A percentile compares a stretch with the other conserved stretches of the same genome.
These are phyloP conservation scores for Pseudocercospora ulei DNA, from an alignment of 2,329 filamentous ascomycete species.

Conservation along the genomic window DNA sequence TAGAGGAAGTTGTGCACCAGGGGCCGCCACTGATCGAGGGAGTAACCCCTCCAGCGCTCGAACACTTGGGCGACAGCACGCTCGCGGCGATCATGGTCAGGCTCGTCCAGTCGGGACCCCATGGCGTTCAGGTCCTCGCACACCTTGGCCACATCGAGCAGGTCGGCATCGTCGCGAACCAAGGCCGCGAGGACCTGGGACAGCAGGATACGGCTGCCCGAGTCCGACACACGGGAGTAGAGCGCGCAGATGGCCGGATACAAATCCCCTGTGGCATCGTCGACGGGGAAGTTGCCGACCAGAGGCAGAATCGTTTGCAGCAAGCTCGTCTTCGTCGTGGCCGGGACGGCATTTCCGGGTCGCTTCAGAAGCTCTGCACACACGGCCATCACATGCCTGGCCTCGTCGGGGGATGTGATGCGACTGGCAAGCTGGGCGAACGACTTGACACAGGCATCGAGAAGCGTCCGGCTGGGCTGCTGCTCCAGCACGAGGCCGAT, in stretches of 20 bases:
- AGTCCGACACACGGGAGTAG: conserved; percentile 84
- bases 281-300: conserved; percentile 23
- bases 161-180: conserved; percentile 52
- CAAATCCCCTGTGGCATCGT: conserved; percentile 43
- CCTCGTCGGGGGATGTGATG: conserved; percentile 58
- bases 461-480: conserved; percentile 58
- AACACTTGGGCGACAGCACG: conserved; percentile 66
- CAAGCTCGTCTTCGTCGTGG: conserved; percentile 70
- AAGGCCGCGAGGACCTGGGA: conserved; percentile 64
- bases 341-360: conserved; percentile 71
- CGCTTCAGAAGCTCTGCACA: conserved; percentile 73
- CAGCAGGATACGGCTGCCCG: conserved; percentile 62
- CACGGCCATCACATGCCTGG: conserved; percentile 68
- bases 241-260: conserved; percentile 68
- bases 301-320: conserved; percentile 74
- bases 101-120: conserved; percentile 64
- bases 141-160: conserved; percentile 56
- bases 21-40: conserved; percentile 70
- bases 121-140: conserved; percentile 76
- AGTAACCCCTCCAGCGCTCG: conserved; percentile 53
- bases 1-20: conserved; percentile 82
- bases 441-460: conserved; percentile 68
- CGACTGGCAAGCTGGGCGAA: conserved; percentile 66
- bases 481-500: conserved; percentile 48
- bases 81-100: conserved; percentile 76